A percentile compares a stretch with the other conserved stretches of the same genome.
These are phyloP conservation scores for Monoraphidium neglectum DNA, from an alignment of 139 green algal genomes.

Conservation along the genomic window DNA sequence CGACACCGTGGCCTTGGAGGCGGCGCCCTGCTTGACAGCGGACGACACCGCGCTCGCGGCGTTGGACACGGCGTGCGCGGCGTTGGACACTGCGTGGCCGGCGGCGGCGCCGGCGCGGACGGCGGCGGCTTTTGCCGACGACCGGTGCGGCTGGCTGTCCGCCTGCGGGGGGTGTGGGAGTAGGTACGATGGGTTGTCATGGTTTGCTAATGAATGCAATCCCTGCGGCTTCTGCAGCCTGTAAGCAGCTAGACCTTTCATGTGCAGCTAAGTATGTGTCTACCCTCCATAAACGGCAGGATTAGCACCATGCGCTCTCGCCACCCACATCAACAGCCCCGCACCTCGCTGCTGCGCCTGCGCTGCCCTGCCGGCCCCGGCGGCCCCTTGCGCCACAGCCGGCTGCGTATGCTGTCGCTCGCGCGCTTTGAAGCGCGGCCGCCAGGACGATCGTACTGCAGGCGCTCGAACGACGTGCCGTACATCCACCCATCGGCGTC, in stretches of 20 bases:
- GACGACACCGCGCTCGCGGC: not conserved
- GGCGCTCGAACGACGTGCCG: constrained; percentile 47
- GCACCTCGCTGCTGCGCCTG: not conserved
- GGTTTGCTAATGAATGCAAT: no score
- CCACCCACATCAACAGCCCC: not conserved
- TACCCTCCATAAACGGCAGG: no score
- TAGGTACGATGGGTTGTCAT: no score
- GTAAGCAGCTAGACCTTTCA: no score
- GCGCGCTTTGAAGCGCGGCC: constrained; percentile 59
- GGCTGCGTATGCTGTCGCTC: constrained; percentile 51
- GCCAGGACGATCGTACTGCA: constrained; percentile 39
- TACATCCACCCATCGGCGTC: constrained; percentile 68
- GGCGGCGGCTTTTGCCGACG: not conserved
- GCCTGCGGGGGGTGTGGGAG: not conserved
- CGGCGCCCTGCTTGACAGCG: not conserved
- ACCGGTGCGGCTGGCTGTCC: constrained; percentile 9
- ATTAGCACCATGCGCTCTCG: no score
- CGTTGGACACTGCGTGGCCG: not conserved
- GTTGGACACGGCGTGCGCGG: not conserved
- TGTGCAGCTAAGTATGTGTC: no score
- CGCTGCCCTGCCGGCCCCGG: constrained; percentile 7
- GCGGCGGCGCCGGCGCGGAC: not conserved
- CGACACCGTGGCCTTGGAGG: constrained; percentile 7
- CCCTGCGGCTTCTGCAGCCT: no score
- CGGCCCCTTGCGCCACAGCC: constrained; percentile 40